Evolutionary conservation across 2,329 filamentous ascomycete species (phyloP).

Genomic region (Apiospora pterosperma): DNA sequence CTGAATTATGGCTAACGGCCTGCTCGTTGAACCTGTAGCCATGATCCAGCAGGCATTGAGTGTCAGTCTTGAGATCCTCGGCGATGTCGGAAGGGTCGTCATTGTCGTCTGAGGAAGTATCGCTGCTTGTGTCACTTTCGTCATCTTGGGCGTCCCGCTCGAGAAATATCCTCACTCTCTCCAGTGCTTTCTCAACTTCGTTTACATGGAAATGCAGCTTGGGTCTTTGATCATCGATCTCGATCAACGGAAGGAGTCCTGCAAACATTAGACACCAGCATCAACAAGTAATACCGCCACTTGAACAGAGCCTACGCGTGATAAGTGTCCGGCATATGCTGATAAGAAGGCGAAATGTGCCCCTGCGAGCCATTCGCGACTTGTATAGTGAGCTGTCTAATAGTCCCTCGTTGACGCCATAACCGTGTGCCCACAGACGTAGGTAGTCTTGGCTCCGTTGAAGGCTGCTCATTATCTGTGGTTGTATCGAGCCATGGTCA

Average conservation of each 20-base stretch:
- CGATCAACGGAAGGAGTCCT: constrained; percentile 1
- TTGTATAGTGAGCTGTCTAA: constrained; percentile 9
- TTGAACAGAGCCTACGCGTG: neutral
- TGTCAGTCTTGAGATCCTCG: constrained; percentile 14
- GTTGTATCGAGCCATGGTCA: neutral
- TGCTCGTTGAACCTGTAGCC: constrained; percentile 12
- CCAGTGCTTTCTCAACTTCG: constrained; percentile 4
- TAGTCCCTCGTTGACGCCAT: constrained; percentile 6
- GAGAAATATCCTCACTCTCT: constrained; percentile 5
- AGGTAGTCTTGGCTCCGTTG: constrained; percentile 12
- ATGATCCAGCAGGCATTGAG: constrained; percentile 13
- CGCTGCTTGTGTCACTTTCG: constrained; percentile 3
- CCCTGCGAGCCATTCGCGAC: constrained; percentile 8
- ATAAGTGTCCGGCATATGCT: constrained; percentile 12
- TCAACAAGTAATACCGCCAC: neutral
- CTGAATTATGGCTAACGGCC: too few species aligned
- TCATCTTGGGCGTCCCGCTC: constrained; percentile 1
- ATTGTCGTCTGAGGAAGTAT: neutral
- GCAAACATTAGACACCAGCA: neutral
- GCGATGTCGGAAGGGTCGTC: constrained; percentile 12
- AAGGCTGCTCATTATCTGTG: constrained; percentile 4
- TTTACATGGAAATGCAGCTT: neutral
- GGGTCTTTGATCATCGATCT: neutral
- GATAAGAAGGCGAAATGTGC: constrained; percentile 9
- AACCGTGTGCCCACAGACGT: constrained; percentile 13